Evolutionary conservation across 1,284 basidiomycete genomes (phyloP).

Genomic region (Boletus semigastroideus): DNA sequence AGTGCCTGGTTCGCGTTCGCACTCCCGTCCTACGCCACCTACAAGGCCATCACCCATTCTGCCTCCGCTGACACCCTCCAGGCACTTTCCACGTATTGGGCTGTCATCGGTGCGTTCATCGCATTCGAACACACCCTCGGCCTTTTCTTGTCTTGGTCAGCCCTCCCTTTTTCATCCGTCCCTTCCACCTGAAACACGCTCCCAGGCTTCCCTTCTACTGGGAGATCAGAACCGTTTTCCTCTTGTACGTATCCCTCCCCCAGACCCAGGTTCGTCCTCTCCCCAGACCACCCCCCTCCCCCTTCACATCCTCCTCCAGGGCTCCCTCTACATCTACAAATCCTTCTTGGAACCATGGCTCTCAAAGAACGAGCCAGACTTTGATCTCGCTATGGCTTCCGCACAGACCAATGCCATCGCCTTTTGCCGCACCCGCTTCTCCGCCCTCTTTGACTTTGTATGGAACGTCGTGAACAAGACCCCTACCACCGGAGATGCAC

Average conservation of each 20-base stretch:
- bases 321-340: constrained; percentile 71
- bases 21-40: constrained; percentile 61
- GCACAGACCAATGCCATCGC: constrained; percentile 51
- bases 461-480: constrained; percentile 44
- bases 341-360: constrained; percentile 68
- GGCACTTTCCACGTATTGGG: constrained; percentile 59
- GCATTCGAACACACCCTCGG: constrained; percentile 69
- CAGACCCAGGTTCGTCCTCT: constrained; percentile 60
- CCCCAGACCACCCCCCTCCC: not conserved
- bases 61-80: constrained; percentile 52
- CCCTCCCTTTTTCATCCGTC: constrained; percentile 5
- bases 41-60: constrained; percentile 62
- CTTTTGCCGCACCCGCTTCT: constrained; percentile 51
- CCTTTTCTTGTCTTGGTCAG: constrained; percentile 71
- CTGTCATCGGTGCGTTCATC: constrained; percentile 44
- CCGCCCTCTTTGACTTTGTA: constrained; percentile 46
- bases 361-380: constrained; percentile 59
- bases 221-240: constrained; percentile 66
- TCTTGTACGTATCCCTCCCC: constrained; percentile 73
- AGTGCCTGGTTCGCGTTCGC: constrained; percentile 73
- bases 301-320: constrained; percentile 41
- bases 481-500: constrained; percentile 13
- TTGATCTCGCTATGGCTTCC: constrained; percentile 62
- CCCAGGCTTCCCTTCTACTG: constrained; percentile 80
- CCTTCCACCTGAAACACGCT: constrained; percentile 10